A percentile compares a stretch with the other conserved stretches of the same genome.
These are phyloP conservation scores for Trichaptum fuscoviolaceum DNA, from an alignment of 768 basidiomycete genomes.

Conservation along the genomic window DNA sequence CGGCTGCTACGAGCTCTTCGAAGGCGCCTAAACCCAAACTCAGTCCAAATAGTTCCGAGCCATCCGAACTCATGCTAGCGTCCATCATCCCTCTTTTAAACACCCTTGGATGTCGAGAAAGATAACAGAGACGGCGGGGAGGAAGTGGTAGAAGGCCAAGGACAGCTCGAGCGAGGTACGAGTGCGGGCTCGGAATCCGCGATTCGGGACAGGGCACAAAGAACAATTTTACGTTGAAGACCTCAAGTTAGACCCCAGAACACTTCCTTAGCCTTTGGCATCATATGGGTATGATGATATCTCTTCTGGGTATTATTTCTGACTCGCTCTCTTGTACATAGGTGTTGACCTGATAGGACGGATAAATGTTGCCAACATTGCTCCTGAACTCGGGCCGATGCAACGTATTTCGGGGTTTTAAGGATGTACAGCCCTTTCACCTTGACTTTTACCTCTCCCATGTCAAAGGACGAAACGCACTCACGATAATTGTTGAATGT, in stretches of 20 bases:
- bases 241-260: background rate
- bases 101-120: background rate
- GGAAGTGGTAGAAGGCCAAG: background rate
- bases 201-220: background rate
- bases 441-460: no score
- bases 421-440: no score
- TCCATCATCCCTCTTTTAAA: background rate
- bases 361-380: no score
- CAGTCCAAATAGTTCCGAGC: background rate
- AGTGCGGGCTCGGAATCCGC: background rate
- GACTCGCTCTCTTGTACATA: background rate
- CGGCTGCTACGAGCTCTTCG: background rate
- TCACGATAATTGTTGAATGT: no score
- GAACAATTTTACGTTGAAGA: background rate
- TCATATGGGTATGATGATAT: background rate
- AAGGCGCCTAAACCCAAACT: background rate
- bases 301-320: background rate
- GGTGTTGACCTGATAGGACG: no score
- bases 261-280: background rate
- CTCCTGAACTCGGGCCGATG: no score
- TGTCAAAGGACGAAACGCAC: no score
- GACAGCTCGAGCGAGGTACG: background rate
- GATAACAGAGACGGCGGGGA: background rate
- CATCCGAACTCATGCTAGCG: background rate
- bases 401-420: no score